Base-by-base conservation (phyloP, 2,329 filamentous ascomycete genomes). In the Pleomassaria siparia region DNA sequence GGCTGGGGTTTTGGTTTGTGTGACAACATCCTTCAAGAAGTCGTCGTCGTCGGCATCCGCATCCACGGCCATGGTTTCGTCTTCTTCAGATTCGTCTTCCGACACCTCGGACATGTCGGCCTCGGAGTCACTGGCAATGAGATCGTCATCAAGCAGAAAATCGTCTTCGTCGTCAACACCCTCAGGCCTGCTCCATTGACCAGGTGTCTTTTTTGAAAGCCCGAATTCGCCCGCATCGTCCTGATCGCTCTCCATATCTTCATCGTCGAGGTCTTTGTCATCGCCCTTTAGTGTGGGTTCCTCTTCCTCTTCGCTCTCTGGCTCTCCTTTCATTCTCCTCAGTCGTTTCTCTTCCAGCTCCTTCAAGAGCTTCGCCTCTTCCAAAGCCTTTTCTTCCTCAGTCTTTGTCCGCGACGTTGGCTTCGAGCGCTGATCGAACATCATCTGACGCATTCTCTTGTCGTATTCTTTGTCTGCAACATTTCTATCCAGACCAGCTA, bases 381-480 rank as follows among this genome's bases (percentile, higher is more conserved):
- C 88, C 55, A 84, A 84, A 2, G 83, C 83, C 67, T 83, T 86
- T 69, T 96, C 91, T 60, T 96, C 91, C 35, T 89, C 89, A 0
- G 91, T 52, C 78, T 95, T 95, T 2, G 89, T 95, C 53, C 90
- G 85, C 56, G 94, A 87, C 2, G 89, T 87, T 6, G 94, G 94
- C 59, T 88, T 83, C 1, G 94, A 90, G 66, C 90, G 84, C 62
- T 87, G 86, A 64, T 99, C 94, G 62, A 87, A 85, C 11, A 89
- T 85, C 67, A 97, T 79, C 67, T 94, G 85, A 61, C 87, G 88
- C 29, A 97, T 78, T 44, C 89, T 81, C 45, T 88, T 76, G 65
- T 99, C 94, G 66, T 97, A 99, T 50, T 95, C 86, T 64, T 87
- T 90, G 57, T 96, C 88, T 48, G 89, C 84, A 32, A 84, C 81